Conservation (phyloP, 1,139 yeast genomes). For the Suhomyces panamericanus region DNA sequence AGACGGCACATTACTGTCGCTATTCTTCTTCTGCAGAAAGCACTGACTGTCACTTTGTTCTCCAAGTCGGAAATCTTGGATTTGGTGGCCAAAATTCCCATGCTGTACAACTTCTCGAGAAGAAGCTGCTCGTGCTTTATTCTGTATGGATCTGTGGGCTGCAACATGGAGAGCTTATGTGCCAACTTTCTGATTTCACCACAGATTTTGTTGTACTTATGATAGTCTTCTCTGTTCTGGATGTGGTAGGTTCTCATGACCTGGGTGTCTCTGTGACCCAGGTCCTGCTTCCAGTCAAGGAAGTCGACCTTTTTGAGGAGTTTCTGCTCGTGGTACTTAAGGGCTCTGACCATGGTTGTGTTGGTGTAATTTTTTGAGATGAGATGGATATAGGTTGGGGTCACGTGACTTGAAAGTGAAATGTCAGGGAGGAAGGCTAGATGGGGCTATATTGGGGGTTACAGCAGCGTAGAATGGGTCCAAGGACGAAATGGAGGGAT, state of each 20-base stretch:
- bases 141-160: slow-evolving; percentile 83
- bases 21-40: slow-evolving; percentile 86
- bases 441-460: background rate
- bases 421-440: background rate
- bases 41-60: slow-evolving; percentile 87
- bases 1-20: slow-evolving; percentile 95
- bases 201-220: slow-evolving; percentile 86
- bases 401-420: background rate
- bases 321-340: slow-evolving; percentile 94
- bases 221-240: slow-evolving; percentile 94
- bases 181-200: slow-evolving; percentile 90
- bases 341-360: slow-evolving; percentile 73
- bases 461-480: background rate
- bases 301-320: slow-evolving; percentile 93
- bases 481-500: too few species aligned
- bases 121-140: slow-evolving; percentile 83
- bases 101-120: slow-evolving; percentile 78
- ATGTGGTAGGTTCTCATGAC: slow-evolving; percentile 94
- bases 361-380: slow-evolving; percentile 11
- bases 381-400: slow-evolving; percentile 1
- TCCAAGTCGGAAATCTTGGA: slow-evolving; percentile 93
- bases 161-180: slow-evolving; percentile 76
- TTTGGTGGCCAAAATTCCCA: slow-evolving; percentile 84
- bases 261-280: slow-evolving; percentile 91
- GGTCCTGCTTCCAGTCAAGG: slow-evolving; percentile 96